Evolutionary conservation across 495 filamentous ascomycete species (phyloP).

Genomic region (Podospora bellae-mahoneyi): DNA sequence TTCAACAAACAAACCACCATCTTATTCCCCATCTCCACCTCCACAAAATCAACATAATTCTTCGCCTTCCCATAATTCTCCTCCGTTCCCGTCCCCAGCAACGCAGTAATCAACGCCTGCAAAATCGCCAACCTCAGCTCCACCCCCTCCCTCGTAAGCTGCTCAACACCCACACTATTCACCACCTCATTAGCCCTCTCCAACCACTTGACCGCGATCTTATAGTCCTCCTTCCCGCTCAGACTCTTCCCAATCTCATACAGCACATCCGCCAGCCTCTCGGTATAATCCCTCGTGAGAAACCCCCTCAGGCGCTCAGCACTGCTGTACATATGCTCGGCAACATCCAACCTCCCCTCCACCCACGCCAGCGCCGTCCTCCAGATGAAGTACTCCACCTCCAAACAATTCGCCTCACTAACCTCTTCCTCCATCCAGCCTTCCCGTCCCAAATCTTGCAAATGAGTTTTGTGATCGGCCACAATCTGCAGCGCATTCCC

Average conservation of each 20-base stretch:
- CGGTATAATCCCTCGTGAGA: constrained; percentile 51
- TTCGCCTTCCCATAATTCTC: constrained; percentile 53
- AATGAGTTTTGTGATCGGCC: constrained; percentile 57
- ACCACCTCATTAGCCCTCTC: constrained; percentile 62
- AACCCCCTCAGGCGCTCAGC: constrained; percentile 36
- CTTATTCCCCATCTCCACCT: constrained; percentile 58
- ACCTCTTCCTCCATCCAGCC: constrained; percentile 31
- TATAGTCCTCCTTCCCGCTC: constrained; percentile 48
- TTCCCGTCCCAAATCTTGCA: constrained; percentile 42
- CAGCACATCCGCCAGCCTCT: constrained; percentile 66
- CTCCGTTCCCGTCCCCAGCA: constrained; percentile 44
- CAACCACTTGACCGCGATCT: constrained; percentile 67
- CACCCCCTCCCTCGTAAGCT: constrained; percentile 54
- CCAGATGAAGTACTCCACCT: constrained; percentile 66
- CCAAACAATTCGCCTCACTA: constrained; percentile 40
- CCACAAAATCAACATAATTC: constrained; percentile 55
- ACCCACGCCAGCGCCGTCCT: constrained; percentile 69
- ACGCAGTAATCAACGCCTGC: constrained; percentile 56
- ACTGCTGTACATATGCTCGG: constrained; percentile 72
- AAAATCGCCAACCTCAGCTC: constrained; percentile 65
- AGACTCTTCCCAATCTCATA: constrained; percentile 69
- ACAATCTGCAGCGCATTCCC: constrained; percentile 59
- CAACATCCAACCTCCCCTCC: constrained; percentile 66
- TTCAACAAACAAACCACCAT: constrained; percentile 65
- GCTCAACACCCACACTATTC: constrained; percentile 51